These are phyloP conservation scores for Pseudoscleropodium purum DNA, from an alignment of 225 moss, liverwort and hornwort species.

Conservation along the genomic window DNA sequence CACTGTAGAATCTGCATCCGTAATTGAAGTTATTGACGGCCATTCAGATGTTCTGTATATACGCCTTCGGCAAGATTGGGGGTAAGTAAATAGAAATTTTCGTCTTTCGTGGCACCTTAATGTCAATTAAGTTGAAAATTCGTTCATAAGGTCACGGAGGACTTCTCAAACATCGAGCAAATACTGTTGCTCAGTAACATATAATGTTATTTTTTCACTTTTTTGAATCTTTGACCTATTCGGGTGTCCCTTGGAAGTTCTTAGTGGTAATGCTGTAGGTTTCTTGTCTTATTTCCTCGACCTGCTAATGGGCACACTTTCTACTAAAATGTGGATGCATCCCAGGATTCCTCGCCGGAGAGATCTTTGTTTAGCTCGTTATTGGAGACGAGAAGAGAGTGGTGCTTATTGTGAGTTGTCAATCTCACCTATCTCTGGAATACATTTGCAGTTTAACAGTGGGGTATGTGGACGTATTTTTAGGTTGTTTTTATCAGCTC, in stretches of 20 bases:
- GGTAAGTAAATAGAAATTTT: conserved; percentile 17
- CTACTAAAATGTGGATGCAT: not conserved
- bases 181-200: not conserved
- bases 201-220: not conserved
- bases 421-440: not conserved
- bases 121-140: not conserved
- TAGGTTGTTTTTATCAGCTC: not conserved
- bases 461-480: not conserved
- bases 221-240: not conserved
- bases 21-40: conserved; percentile 60
- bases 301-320: not conserved
- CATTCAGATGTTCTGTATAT: conserved; percentile 60
- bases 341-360: conserved; percentile 49
- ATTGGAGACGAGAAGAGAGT: conserved; percentile 69
- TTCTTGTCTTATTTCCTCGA: not conserved
- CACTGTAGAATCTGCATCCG: conserved; percentile 42
- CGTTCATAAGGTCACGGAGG: not conserved
- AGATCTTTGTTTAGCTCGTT: conserved; percentile 64
- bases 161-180: not conserved
- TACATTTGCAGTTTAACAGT: not conserved
- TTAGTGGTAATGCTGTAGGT: not conserved
- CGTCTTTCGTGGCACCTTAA: not conserved
- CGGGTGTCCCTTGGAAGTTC: not conserved
- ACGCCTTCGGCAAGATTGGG: conserved; percentile 57
- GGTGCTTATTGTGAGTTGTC: conserved; percentile 63